Evolutionary conservation across 2,329 filamentous ascomycete genomes (phyloP), one percentile per base, ranked within the genome.

Genomic region (Trichophyton benhamiae): DNA sequence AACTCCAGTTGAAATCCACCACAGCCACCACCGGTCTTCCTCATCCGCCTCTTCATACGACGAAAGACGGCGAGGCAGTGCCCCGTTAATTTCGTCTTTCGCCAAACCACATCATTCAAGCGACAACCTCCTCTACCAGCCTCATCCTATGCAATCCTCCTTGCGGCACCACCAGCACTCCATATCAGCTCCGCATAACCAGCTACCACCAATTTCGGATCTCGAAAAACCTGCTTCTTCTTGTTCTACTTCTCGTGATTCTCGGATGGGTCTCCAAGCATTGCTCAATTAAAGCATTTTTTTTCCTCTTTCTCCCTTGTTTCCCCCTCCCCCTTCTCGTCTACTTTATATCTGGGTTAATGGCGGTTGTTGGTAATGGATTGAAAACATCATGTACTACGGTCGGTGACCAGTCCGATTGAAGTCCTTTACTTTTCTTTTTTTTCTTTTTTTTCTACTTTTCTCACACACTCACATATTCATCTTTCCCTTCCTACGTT

Each of bases 1-100:
- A 7, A 68, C 73, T 9, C 74, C 75, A 0, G 70, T 78, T 44
- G 75, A 77, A 61, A 69, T 80, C n/a, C 77, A 79, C 33, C 66
- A 71, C 30, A 44, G 41, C 27, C 55, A 58, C 36, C 55, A 58
- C n/a, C 52, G 52, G 5, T 55, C 52, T 27, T 55, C 52, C 11
- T 55, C 52, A 33, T 55, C 52, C 17, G 30, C 52, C 7, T 55
- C 58, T 55, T 59, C 58, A 41, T 72, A 74, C 48, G 65, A 66
- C 60, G 72, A 74, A 33, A 63, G 67, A 36, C 71, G 71, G 36
- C 67, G 72, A 38, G 70, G 70, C 17, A 75, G 71, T 38, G 63
- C 67, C 27, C 66, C 67, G 7, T 65, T 66, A 7, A 63, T 69
- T n/a, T 9, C 66, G 67, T 27, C 53, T 66, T 5, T 44, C 60